Base-by-base conservation (phyloP, 257 asterid species). In the Fraxinus americana region DNA sequence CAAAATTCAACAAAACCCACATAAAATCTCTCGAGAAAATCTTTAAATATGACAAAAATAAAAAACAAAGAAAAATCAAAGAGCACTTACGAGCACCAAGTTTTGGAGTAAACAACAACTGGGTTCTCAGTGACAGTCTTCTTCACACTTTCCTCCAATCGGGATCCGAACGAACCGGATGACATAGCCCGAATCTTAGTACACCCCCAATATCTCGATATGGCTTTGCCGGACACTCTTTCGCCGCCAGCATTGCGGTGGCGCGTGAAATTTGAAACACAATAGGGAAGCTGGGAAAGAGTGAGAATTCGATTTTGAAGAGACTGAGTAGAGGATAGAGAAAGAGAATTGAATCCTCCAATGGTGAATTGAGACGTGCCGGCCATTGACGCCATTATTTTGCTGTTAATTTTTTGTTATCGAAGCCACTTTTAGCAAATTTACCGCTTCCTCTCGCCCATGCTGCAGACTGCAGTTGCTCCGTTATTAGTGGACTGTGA, bases 101-200 rank as follows among this genome's bases (percentile, higher is more conserved):
- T 85, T 84, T 95, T 95, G 85, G 99, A 93, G 86, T 95, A 95
- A 52, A 95, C 94, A 2, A 95, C 99, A 67, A 95, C 94, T 50
- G 98, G 96, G 77, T 87, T 89, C 6, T 87, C 93, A 25, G 74
- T 73, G 76, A 95, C 50, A 5, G 91, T 87, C 71, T 86, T 86
- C 83, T 87, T 87, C 52, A 95, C 92, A 6, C 84, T 77, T 61
- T 85, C 97, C 82, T 88, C 97, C 79, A 89, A 77, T 65, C 90
- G 80, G 35, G 69, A 63, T 32, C 69, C 69, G 17, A 63, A 63
- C 16, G 96, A 85, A 17, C 71, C 59, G 41, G 91, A 86, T 76
- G 92, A 83, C 93, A 84, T 89, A 66, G 94, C 90, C 75, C 90
- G 91, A 84, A 89, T 70, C 82, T 78, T 83, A 59, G 75, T 3